A percentile compares a stretch with the other conserved stretches of the same genome.
phyloP scores from a whole-genome alignment of 192 early-diverging fungal genomes.

The Gaertneriomyces sp. region DNA sequence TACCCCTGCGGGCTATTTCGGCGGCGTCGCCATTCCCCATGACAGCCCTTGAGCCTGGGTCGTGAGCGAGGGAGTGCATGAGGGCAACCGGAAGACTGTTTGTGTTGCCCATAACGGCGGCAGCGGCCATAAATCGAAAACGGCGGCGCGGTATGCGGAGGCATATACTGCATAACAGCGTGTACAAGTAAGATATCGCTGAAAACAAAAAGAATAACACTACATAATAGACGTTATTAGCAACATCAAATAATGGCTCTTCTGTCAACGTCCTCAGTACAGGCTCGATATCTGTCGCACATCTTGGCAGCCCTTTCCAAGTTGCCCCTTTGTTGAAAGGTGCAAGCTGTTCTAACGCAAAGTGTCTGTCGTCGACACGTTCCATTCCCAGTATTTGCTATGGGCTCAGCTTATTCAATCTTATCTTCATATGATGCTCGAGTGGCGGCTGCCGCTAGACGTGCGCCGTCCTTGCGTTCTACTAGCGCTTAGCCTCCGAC shows the following conservation, averaged over 20 bases:
- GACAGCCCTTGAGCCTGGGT: conserved; percentile 18
- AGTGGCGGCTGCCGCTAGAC: too few relatives aligned
- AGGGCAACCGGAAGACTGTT: conserved; percentile 20
- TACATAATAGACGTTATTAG: background rate
- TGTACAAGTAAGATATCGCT: background rate
- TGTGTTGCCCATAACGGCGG: conserved; percentile 21
- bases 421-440: too few relatives aligned
- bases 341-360: too few relatives aligned
- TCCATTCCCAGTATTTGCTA: too few relatives aligned
- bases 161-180: background rate
- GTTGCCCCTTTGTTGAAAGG: too few relatives aligned
- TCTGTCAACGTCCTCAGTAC: too few relatives aligned
- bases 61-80: conserved; percentile 20
- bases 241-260: too few relatives aligned
- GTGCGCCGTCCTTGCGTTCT: too few relatives aligned
- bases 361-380: too few relatives aligned
- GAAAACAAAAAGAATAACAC: conserved; percentile 14
- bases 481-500: background rate
- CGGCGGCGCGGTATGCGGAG: conserved; percentile 11
- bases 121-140: conserved; percentile 18
- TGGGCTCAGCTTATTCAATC: too few relatives aligned
- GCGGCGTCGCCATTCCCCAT: conserved; percentile 8
- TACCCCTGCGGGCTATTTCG: conserved; percentile 22
- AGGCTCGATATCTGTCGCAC: too few relatives aligned
- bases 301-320: too few relatives aligned